Percentiles rank a stretch among this genome's conserved stretches.
Conservation (phyloP, 2,329 filamentous ascomycete species). For the Colletotrichum camelliae region DNA sequence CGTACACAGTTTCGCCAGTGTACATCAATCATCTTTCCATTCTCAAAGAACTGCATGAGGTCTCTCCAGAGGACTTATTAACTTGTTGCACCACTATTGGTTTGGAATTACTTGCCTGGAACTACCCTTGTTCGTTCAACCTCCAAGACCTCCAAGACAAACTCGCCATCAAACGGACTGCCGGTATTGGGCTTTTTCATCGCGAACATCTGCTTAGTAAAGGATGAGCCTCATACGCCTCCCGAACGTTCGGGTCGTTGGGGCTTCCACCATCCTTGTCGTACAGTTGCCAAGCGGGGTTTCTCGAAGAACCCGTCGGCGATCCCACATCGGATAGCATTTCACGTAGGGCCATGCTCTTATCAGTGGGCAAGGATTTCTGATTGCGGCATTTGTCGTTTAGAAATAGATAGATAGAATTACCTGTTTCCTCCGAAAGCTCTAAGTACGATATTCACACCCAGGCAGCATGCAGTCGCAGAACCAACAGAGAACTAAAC, state of each 20-base stretch:
- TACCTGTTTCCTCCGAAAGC: not conserved
- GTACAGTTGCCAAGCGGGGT: not conserved
- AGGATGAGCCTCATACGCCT: not conserved
- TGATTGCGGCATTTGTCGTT: not conserved
- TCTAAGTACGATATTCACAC: fast-evolving
- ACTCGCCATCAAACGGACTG: not conserved
- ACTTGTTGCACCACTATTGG: not conserved
- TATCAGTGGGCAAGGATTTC: not conserved
- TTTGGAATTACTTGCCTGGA: no score
- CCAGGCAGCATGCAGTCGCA: not conserved
- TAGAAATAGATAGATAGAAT: fast-evolving
- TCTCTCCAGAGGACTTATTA: not conserved
- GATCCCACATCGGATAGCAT: not conserved
- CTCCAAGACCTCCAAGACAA: not conserved
- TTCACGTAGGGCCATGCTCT: not conserved
- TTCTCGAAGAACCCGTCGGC: not conserved
- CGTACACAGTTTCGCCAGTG: not conserved
- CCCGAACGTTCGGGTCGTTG: not conserved
- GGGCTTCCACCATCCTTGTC: not conserved
- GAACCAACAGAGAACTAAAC: not conserved
- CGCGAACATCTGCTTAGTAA: not conserved
- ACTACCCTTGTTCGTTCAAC: not conserved
- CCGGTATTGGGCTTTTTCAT: not conserved
- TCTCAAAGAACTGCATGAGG: not conserved
- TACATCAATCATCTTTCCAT: not conserved